These are phyloP conservation scores for Polyplosphaeria fusca DNA, from an alignment of 495 filamentous ascomycete species.

Conservation along the genomic window DNA sequence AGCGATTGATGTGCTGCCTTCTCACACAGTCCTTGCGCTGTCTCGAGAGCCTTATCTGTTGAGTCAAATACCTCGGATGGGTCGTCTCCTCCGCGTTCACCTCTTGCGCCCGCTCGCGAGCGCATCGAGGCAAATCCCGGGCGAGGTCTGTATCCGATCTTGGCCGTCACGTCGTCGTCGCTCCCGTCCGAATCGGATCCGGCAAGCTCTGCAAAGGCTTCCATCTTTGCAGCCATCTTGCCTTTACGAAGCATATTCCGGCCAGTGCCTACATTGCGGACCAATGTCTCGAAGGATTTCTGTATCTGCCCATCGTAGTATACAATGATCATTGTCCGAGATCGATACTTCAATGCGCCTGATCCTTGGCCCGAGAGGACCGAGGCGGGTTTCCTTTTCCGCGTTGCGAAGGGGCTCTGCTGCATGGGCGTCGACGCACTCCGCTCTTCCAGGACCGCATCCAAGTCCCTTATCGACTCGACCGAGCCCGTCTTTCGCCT, in stretches of 20 bases:
- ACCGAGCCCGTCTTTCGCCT: conserved; percentile 59
- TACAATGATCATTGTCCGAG: conserved; percentile 72
- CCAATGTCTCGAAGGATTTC: conserved; percentile 71
- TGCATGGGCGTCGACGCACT: conserved; percentile 1
- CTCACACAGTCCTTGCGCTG: conserved; percentile 76
- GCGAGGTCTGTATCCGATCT: conserved; percentile 26
- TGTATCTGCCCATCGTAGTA: conserved; percentile 88
- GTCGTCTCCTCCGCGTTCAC: not conserved
- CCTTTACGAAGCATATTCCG: conserved; percentile 80
- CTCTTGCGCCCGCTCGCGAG: not conserved
- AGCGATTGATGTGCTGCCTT: conserved; percentile 83
- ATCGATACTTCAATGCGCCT: conserved; percentile 58
- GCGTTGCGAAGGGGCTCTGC: conserved; percentile 46
- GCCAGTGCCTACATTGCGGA: conserved; percentile 73
- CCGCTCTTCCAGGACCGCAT: conserved; percentile 31
- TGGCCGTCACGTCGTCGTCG: conserved; percentile 43
- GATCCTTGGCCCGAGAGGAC: conserved; percentile 51
- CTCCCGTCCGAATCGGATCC: conserved; percentile 33
- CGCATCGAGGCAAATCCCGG: conserved; percentile 18
- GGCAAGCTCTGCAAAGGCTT: conserved; percentile 52
- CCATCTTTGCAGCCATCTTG: conserved; percentile 64
- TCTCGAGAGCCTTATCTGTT: conserved; percentile 72
- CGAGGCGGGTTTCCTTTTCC: conserved; percentile 60
- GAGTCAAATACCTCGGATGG: conserved; percentile 56
- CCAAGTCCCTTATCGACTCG: conserved; percentile 57